Conservation (phyloP, 2,329 filamentous ascomycete species). For the Exophiala dermatitidis region DNA sequence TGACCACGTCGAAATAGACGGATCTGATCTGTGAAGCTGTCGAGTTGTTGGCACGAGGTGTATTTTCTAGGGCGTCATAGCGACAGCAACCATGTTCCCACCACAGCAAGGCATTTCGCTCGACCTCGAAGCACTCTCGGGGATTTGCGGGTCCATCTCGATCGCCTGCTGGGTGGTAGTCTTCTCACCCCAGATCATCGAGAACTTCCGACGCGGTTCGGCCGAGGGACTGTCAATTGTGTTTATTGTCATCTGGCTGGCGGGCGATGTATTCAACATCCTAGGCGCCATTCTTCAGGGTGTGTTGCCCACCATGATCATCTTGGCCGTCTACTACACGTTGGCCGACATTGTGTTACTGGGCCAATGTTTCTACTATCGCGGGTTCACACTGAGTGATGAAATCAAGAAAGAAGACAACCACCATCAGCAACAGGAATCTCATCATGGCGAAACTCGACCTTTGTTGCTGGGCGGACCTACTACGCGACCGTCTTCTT, state of each 20-base stretch:
- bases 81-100: conserved; percentile 28
- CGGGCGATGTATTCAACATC: conserved; percentile 95
- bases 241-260: conserved; percentile 88
- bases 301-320: conserved; percentile 90
- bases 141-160: conserved; percentile 89
- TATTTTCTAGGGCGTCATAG: background rate
- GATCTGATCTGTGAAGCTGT: no score
- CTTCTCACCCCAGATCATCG: conserved; percentile 92
- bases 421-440: background rate
- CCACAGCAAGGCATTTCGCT: conserved; percentile 50
- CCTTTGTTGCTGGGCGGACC: conserved; percentile 25
- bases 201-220: conserved; percentile 79
- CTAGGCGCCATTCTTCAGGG: conserved; percentile 84
- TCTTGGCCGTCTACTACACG: conserved; percentile 90
- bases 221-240: conserved; percentile 84
- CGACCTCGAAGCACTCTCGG: conserved; percentile 83
- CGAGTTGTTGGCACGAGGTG: background rate
- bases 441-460: background rate
- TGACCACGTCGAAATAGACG: no score
- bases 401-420: conserved; percentile 10
- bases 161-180: conserved; percentile 98
- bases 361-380: conserved; percentile 90
- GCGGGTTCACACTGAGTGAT: conserved; percentile 56
- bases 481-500: conserved; percentile 12
- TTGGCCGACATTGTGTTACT: conserved; percentile 84